Percentiles rank a stretch among this genome's conserved stretches.
Conservation (phyloP, 192 early-diverging fungal genomes). For the Bifiguratus adelaidae region DNA sequence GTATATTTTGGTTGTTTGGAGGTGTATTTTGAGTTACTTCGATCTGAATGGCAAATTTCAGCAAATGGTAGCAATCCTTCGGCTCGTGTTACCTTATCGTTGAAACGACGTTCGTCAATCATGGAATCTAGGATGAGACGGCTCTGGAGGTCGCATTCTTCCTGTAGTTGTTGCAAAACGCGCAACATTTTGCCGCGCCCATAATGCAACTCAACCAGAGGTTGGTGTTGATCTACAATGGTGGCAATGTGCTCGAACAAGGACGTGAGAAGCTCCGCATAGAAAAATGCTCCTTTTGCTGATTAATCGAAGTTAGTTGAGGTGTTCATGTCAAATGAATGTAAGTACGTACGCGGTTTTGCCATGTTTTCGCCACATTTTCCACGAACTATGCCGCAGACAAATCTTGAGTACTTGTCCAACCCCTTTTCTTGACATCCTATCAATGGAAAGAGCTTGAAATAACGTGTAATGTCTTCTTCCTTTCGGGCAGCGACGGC, state of each 20-base stretch:
- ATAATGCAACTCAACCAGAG: constrained; percentile 74
- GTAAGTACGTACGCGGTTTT: constrained; percentile 17
- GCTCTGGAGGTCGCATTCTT: constrained; percentile 77
- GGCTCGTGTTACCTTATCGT: no score
- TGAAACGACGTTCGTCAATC: constrained; percentile 65
- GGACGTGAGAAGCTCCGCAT: constrained; percentile 67
- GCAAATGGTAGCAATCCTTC: no score
- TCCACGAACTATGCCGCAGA: constrained; percentile 68
- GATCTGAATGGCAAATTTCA: no score
- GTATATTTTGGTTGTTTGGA: no score
- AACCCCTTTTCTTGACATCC: constrained; percentile 78
- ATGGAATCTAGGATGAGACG: constrained; percentile 69
- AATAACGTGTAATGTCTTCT: constrained; percentile 71
- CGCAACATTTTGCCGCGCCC: constrained; percentile 82
- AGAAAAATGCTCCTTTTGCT: constrained; percentile 44
- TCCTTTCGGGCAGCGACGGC: constrained; percentile 61
- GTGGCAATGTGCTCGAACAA: constrained; percentile 86
- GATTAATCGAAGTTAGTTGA: not conserved
- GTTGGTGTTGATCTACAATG: constrained; percentile 82
- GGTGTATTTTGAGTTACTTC: no score
- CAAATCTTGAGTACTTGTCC: constrained; percentile 78
- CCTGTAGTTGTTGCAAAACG: constrained; percentile 80
- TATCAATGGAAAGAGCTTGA: constrained; percentile 83
- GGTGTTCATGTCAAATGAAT: not conserved
- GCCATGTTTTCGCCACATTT: constrained; percentile 60